Base-by-base conservation (phyloP, 495 filamentous ascomycete genomes). In the Venustampulla echinocandica region DNA sequence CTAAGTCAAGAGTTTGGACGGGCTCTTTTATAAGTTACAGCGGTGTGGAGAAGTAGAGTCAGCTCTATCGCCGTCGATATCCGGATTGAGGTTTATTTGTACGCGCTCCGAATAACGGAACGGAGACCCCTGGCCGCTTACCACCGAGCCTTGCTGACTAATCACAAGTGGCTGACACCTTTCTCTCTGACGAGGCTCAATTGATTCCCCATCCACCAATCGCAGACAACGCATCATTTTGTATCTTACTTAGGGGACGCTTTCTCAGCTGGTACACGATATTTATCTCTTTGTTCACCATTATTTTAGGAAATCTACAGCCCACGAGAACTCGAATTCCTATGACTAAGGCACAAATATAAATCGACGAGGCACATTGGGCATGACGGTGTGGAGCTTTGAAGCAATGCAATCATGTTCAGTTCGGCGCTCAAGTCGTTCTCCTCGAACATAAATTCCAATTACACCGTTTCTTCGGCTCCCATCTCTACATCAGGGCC, bases 341-440 rank as follows among this genome's bases (percentile, higher is more conserved):
- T 19, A 40, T 40, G 37, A 15, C 11, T 7, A 9, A 40, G 22
- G 10, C 20, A 17, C 37, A 17, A 40, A 30, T 40, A n/a, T 10
- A 21, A 40, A 5, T 40, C 37, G 37, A 40, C 9, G 34, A 11
- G 37, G 5, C 13, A 47, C 18, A 28, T 22, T 22, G 19, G 39
- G 19, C n/a, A n/a, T n/a, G n/a, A n/a, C n/a, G n/a, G 42, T 21
- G 20, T 37, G 45, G 50, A 41, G 32, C 25, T 47, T 28, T 46
- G 42, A 14, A 24, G 37, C 34, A 66, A 74, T 45, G 39, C 34
- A 66, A 74, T 45, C 32, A 50, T 49, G 42, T 48, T 53, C 46
- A 53, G 51, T 50, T 85, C 81, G 53, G 87, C 87, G 21, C 69
- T 96, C 57, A 96, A 96, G 64, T 90, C 92, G 23, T 86, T 98